A percentile compares a stretch with the other conserved stretches of the same genome.
phyloP scores from a whole-genome alignment of 352 stramenopile species.

The Phytophthora megakarya region DNA sequence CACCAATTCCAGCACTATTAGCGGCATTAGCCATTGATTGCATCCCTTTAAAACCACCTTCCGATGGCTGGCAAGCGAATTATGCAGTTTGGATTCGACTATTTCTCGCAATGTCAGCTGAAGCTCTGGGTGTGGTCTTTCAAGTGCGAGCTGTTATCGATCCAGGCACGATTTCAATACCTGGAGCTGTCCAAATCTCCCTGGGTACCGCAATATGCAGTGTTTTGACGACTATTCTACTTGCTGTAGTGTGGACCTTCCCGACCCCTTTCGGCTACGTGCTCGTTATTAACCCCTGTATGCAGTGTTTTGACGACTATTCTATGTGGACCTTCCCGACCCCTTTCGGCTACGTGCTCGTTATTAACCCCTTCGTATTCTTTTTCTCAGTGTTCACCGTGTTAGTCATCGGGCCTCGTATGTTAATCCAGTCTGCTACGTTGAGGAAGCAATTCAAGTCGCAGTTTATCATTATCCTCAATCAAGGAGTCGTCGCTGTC shows the following conservation, averaged over 20 bases:
- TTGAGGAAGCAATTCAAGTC: conserved; percentile 7
- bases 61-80: background rate
- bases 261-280: conserved; percentile 32
- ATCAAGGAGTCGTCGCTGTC: conserved; percentile 18
- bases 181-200: conserved; percentile 5
- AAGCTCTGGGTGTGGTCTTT: background rate
- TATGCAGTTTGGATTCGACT: background rate
- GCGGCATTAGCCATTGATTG: background rate
- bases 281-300: background rate
- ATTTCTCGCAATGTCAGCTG: background rate
- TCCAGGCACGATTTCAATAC: conserved; percentile 4
- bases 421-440: background rate
- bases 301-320: background rate
- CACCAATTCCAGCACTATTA: background rate
- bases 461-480: conserved; percentile 16
- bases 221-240: background rate
- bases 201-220: background rate
- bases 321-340: conserved; percentile 27
- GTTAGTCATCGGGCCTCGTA: background rate
- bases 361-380: conserved; percentile 3
- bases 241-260: conserved; percentile 19
- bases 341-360: conserved; percentile 28
- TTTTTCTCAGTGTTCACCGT: conserved; percentile 13
- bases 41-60: background rate
- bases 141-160: conserved; percentile 9